Evolutionary conservation across 2,329 filamentous ascomycete species (phyloP), one percentile per base, ranked within the genome.

Genomic region (Phyllosticta ampelicida): DNA sequence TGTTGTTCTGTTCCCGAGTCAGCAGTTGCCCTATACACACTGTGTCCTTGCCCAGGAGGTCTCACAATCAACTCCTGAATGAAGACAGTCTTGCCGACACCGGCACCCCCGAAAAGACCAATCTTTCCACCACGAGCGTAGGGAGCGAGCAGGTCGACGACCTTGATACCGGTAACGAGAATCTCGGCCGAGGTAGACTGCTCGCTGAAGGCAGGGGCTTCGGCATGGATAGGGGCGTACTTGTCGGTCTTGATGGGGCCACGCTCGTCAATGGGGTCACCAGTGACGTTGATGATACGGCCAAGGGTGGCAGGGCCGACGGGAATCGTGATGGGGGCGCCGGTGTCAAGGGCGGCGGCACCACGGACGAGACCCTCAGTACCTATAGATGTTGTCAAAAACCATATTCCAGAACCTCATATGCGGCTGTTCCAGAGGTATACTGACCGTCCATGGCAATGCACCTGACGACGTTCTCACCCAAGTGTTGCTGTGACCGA

Each of bases 51-150:
- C 18, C 20, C 21, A 23, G 21, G 30, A 11, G 56, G 60, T 19
- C 82, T 71, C 78, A 86, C 83, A 83, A 99, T 99, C 75, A 99
- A 82, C 82, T 99, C 94, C 85, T 99, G 94, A 78, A 99, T 99
- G 84, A 97, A 99, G 76, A 99, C 94, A 77, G 94, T 99, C 88
- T 99, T 99, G 79, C 94, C 94, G 84, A 99, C 94, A 95, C 94
- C 94, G 72, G 94, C 94, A 92, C 94, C 94, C 81, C 94, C 94
- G 82, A 99, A 99, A 70, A 99, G 90, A 89, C 94, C 94, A 85
- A 99, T 99, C 88, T 99, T 99, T 86, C 94, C 94, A 90, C 94
- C 94, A 95, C 94, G 94, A 76, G 94, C 94, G 79, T 99, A 99
- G 72, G 94, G 94, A 71, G 94, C 94, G 73, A 99, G 86, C 67